A percentile compares a stretch with the other conserved stretches of the same genome.
Conservation (phyloP, 805 yeast genomes). For the Metschnikowia sp. region DNA sequence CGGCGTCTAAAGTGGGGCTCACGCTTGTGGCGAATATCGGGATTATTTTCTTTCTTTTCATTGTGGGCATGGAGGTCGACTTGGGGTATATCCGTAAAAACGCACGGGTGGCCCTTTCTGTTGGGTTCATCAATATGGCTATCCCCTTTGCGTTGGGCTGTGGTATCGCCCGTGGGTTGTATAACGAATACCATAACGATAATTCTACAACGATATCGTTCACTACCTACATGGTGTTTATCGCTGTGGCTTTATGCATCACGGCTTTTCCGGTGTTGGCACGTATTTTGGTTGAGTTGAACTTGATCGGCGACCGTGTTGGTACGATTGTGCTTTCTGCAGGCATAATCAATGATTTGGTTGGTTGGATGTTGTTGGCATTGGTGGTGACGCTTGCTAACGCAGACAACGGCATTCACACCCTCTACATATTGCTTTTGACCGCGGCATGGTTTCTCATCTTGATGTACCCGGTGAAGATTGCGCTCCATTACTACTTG, state of each 20-base stretch:
- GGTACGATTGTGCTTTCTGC: constrained; percentile 75
- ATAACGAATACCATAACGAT: constrained; percentile 47
- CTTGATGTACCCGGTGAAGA: constrained; percentile 54
- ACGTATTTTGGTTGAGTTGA: constrained; percentile 69
- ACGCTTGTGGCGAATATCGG: constrained; percentile 72
- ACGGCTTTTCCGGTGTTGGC: constrained; percentile 86
- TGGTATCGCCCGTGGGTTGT: constrained; percentile 64
- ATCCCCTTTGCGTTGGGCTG: constrained; percentile 81
- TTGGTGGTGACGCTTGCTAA: constrained; percentile 74
- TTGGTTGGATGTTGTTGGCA: constrained; percentile 81
- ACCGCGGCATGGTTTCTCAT: constrained; percentile 68
- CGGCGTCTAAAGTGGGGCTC: constrained; percentile 57
- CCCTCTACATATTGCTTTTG: constrained; percentile 65
- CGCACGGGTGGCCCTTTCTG: constrained; percentile 57
- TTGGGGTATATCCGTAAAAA: constrained; percentile 59
- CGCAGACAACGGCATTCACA: constrained; percentile 62
- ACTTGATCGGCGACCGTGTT: constrained; percentile 67
- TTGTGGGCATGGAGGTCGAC: constrained; percentile 80
- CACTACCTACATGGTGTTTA: constrained; percentile 74
- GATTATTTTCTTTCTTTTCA: constrained; percentile 67
- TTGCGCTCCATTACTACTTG: constrained; percentile 44
- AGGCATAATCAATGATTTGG: constrained; percentile 73
- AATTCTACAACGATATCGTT: constrained; percentile 43
- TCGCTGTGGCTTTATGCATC: constrained; percentile 79
- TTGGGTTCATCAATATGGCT: constrained; percentile 70